Conservation (phyloP, 768 basidiomycete species). For the Macrolepiota dolichaula region DNA sequence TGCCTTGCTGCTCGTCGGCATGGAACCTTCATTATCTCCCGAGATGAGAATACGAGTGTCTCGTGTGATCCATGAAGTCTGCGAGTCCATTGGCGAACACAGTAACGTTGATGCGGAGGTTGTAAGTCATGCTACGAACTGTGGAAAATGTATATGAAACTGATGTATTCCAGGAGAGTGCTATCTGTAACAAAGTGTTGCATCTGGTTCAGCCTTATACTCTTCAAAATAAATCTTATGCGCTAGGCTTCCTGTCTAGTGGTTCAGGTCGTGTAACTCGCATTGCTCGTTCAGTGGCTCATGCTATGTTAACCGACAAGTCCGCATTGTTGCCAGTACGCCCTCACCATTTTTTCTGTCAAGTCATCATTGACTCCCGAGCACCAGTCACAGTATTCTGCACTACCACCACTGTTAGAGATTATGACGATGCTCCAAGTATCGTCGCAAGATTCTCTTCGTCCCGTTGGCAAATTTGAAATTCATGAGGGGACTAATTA, state of each 20-base stretch:
- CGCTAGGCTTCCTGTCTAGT: slow-evolving; percentile 48
- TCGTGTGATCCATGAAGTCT: slow-evolving; percentile 43
- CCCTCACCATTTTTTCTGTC: not conserved
- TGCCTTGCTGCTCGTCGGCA: slow-evolving; percentile 48
- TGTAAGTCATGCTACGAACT: slow-evolving; percentile 21
- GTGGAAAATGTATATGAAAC: not conserved
- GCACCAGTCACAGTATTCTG: slow-evolving; percentile 35
- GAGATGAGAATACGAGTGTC: slow-evolving; percentile 46
- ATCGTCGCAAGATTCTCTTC: slow-evolving; percentile 37
- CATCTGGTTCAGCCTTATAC: slow-evolving; percentile 34
- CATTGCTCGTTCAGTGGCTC: slow-evolving; percentile 58
- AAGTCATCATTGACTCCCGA: slow-evolving; percentile 11
- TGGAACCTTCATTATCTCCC: slow-evolving; percentile 46
- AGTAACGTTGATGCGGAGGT: slow-evolving; percentile 21
- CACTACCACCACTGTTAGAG: slow-evolving; percentile 48
- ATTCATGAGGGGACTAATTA: slow-evolving; percentile 58
- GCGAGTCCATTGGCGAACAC: slow-evolving; percentile 33
- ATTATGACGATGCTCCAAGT: slow-evolving; percentile 33
- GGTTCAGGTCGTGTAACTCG: slow-evolving; percentile 48
- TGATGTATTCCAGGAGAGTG: slow-evolving; percentile 35
- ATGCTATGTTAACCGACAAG: slow-evolving; percentile 38
- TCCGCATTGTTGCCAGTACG: slow-evolving; percentile 22
- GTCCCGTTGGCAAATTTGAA: slow-evolving; percentile 45
- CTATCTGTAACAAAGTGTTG: slow-evolving; percentile 43
- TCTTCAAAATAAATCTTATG: slow-evolving; percentile 45